Base-by-base conservation (phyloP, 2,329 filamentous ascomycete genomes). In the Diaporthe aspalathi region DNA sequence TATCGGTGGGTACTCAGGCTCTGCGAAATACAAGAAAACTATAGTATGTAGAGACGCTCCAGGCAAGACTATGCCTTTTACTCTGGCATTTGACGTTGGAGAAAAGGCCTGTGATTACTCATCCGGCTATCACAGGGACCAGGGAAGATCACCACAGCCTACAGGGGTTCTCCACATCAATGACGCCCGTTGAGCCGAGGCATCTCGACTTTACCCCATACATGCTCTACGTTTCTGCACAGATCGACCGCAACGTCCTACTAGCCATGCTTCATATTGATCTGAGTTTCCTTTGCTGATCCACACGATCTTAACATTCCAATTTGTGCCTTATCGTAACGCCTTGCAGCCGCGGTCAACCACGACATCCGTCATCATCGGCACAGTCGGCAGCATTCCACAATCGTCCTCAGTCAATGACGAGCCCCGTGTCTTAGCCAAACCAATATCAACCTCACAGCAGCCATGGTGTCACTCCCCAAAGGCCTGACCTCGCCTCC, bases 401-500 rank as follows among this genome's bases (percentile, higher is more conserved):
- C 32, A 14, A 14, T 11, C 29, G 1, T 3, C n/a, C 6, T n/a
- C 29, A 38, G 9, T 63, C 22, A n/a, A 6, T 22, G 38, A 62
- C 38, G 5, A 20, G 40, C 22, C 24, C 11, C 14, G 54, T n/a
- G 2, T 17, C 38, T n/a, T 29, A 14, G 27, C 17, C 27, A 35
- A 12, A 11, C 22, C 12, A 1, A 7, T 9, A 7, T 24, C 43
- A 29, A 11, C 17, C 43, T 63, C 43, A 49, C 24, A 49, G n/a
- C 60, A 63, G 45, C 27, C 43, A 73, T 73, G 71, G 20, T 53
- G 9, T 35, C 69, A 20, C 35, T 73, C 1, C 71, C 71, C 11
- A 20, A 45, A 22, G 49, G 43, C 20, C 50, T 84, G 50, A 76
- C 76, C 17, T 77, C 77, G 5, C 76, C 80, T 12, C 84, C 86